phyloP scores from a whole-genome alignment of 2,329 filamentous ascomycete species.

The Xylariales sp. region DNA sequence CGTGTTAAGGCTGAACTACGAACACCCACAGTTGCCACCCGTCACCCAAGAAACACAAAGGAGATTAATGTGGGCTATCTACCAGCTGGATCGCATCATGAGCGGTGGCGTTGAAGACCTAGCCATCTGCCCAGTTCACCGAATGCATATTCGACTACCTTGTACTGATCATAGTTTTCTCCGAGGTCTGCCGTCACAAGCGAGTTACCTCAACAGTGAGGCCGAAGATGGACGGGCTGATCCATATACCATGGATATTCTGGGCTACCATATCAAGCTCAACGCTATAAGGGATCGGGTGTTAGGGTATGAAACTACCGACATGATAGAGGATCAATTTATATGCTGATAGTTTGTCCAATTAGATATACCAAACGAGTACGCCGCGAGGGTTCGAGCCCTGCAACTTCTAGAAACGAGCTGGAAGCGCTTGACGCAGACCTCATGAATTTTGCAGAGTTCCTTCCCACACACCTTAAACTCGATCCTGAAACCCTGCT shows the following conservation, averaged over 20 bases:
- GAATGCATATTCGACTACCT: constrained; percentile 20
- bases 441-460: constrained; percentile 11
- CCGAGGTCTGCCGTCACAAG: constrained; percentile 14
- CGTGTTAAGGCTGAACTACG: constrained; percentile 20
- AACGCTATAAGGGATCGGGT: constrained; percentile 17
- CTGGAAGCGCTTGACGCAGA: constrained; percentile 13
- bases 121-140: constrained; percentile 16
- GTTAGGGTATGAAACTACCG: no score
- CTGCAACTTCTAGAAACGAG: constrained; percentile 10
- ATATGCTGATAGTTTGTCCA: no score
- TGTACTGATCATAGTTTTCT: constrained; percentile 20
- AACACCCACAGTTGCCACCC: constrained; percentile 11
- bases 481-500: constrained; percentile 11
- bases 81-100: constrained; percentile 16
- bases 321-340: no score
- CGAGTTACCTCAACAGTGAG: constrained; percentile 10
- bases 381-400: constrained; percentile 8
- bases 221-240: neutral
- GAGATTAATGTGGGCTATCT: constrained; percentile 22
- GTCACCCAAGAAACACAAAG: constrained; percentile 18
- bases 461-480: constrained; percentile 15
- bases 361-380: constrained; percentile 9
- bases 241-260: constrained; percentile 9
- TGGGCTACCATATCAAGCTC: constrained; percentile 16
- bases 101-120: constrained; percentile 23